Conservation (phyloP, 495 filamentous ascomycete genomes). For the Parachaetomium inaequale region DNA sequence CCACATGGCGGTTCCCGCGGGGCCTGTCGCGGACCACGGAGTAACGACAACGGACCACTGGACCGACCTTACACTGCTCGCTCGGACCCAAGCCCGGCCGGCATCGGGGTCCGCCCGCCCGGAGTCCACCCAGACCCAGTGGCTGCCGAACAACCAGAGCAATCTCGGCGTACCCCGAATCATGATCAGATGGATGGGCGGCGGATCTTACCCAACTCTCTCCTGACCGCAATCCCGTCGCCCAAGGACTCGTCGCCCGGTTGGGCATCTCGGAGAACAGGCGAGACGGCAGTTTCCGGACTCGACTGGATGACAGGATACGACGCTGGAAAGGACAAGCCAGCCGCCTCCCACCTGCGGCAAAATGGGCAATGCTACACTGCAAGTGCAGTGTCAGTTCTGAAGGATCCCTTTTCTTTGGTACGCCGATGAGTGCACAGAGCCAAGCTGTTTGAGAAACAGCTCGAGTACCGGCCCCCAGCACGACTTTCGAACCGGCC, state of each 20-base stretch:
- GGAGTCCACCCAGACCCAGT: neutral
- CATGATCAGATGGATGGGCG: too few species aligned
- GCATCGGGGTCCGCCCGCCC: constrained; percentile 17
- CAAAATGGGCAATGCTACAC: constrained; percentile 29
- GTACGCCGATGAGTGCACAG: neutral
- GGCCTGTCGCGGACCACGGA: neutral
- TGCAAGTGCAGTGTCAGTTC: constrained; percentile 15
- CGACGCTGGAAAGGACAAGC: constrained; percentile 13
- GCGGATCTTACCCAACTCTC: too few species aligned
- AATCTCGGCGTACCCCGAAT: too few species aligned
- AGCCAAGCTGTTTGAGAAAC: neutral
- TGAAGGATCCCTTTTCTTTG: neutral
- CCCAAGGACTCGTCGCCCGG: neutral
- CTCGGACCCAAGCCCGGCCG: constrained; percentile 24
- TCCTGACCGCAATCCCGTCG: neutral
- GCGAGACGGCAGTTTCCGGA: constrained; percentile 21
- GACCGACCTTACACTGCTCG: neutral
- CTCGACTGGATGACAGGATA: constrained; percentile 13
- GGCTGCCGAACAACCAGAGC: neutral
- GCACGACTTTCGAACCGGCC: neutral
- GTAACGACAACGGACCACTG: neutral
- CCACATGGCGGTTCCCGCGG: neutral
- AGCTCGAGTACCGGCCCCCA: neutral
- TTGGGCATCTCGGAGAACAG: constrained; percentile 13
- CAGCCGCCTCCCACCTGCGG: constrained; percentile 19